Conservation (phyloP, 768 basidiomycete species). For the Tylopilus felleus region DNA sequence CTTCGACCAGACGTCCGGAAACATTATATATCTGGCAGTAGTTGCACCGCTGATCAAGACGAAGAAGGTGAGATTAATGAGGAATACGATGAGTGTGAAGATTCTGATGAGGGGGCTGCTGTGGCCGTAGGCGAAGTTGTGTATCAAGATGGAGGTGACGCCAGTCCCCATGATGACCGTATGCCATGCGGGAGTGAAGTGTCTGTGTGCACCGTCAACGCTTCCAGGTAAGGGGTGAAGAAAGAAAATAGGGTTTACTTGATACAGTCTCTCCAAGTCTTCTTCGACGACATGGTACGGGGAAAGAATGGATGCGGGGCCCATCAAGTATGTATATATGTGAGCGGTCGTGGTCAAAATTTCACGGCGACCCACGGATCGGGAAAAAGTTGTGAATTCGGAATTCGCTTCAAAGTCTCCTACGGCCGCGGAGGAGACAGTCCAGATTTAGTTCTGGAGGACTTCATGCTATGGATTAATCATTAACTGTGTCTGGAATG, state of each 20-base stretch:
- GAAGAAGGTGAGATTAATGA: conserved; percentile 41
- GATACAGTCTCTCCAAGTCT: conserved; percentile 37
- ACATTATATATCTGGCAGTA: conserved; percentile 39
- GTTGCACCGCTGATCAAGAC: conserved; percentile 32
- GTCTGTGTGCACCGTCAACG: conserved; percentile 23
- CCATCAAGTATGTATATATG: neutral
- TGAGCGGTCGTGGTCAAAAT: neutral
- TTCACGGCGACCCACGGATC: neutral
- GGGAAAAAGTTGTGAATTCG: neutral
- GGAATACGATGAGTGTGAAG: conserved; percentile 37
- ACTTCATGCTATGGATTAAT: too few relatives aligned
- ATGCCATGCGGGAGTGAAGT: conserved; percentile 48
- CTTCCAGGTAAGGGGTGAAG: neutral
- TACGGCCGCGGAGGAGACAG: neutral
- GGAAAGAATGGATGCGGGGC: neutral
- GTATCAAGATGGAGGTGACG: conserved; percentile 37
- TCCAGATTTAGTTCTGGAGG: neutral
- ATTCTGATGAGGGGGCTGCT: conserved; percentile 32
- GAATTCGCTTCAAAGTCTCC: neutral
- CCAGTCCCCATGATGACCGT: conserved; percentile 50
- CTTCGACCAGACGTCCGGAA: conserved; percentile 40
- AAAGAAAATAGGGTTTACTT: conserved; percentile 17
- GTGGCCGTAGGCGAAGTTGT: conserved; percentile 42
- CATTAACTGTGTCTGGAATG: neutral
- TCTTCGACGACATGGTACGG: conserved; percentile 23